These are phyloP conservation scores for Gossypium thurberi DNA, from an alignment of 345 rosid species.

Conservation along the genomic window DNA sequence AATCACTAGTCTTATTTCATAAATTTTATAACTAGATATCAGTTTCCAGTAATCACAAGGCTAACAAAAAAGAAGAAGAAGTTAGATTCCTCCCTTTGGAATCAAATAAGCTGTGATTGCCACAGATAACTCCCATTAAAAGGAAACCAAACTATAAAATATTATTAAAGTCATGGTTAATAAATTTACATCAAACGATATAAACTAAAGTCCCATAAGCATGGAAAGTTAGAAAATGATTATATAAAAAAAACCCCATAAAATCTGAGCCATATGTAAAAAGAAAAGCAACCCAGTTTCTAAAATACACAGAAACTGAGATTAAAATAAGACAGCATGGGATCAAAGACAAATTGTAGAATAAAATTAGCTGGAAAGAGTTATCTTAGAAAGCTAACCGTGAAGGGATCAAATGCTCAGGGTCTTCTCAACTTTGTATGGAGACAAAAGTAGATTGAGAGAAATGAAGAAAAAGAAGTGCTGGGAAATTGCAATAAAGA, in stretches of 20 bases:
- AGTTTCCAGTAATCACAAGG: neutral
- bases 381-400: neutral
- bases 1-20: neutral
- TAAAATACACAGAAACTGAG: conserved; percentile 8
- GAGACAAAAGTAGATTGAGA: neutral
- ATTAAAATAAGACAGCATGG: neutral
- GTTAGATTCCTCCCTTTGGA: neutral
- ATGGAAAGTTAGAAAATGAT: neutral
- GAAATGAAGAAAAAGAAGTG: neutral
- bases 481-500: conserved; percentile 10
- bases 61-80: neutral
- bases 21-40: neutral
- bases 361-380: neutral
- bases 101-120: neutral
- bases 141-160: neutral
- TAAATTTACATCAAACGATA: neutral
- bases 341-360: conserved; percentile 5
- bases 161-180: neutral
- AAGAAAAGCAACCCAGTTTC: neutral
- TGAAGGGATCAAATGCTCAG: conserved; percentile 8
- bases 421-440: neutral
- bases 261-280: neutral
- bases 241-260: neutral
- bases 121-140: neutral
- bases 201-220: neutral